A percentile compares a stretch with the other conserved stretches of the same genome.
These are phyloP conservation scores for Solanum clarkiae DNA, from an alignment of 257 asterid genomes.

Conservation along the genomic window DNA sequence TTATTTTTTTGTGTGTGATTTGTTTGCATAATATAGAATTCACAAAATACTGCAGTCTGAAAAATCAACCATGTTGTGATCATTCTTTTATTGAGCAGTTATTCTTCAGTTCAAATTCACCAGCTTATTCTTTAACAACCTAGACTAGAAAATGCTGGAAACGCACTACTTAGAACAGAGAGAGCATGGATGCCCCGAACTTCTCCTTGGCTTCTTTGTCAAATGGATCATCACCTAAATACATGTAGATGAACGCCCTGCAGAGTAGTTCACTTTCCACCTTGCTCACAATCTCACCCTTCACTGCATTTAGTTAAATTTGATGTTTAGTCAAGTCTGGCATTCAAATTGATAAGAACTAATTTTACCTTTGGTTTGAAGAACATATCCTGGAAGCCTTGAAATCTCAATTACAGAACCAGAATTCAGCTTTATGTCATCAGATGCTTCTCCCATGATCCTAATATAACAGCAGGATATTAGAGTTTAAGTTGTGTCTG, in stretches of 20 bases:
- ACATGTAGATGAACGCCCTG: conserved; percentile 58
- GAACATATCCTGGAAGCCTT: conserved; percentile 61
- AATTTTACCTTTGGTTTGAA: conserved; percentile 54
- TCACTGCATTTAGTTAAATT: conserved; percentile 31
- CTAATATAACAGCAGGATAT: conserved; percentile 19
- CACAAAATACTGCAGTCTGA: background rate
- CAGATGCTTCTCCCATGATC: conserved; percentile 67
- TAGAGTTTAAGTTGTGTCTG: background rate
- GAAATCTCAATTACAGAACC: conserved; percentile 71
- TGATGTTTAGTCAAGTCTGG: background rate
- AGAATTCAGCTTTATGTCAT: conserved; percentile 49
- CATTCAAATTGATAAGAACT: background rate
- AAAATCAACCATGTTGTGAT: background rate
- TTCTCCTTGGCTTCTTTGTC: conserved; percentile 71
- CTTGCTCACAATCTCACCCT: conserved; percentile 47
- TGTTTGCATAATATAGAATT: background rate
- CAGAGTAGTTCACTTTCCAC: conserved; percentile 62
- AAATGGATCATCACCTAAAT: conserved; percentile 62
- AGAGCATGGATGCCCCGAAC: conserved; percentile 45
- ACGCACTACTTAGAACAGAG: conserved; percentile 24
- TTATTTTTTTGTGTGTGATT: too few relatives aligned
- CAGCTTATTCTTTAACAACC: conserved; percentile 22
- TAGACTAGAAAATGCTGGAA: conserved; percentile 12
- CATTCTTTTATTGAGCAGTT: conserved; percentile 19
- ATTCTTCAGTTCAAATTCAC: conserved; percentile 16